phyloP scores from a whole-genome alignment of 805 yeast species.

The Geotrichum ghanense region DNA sequence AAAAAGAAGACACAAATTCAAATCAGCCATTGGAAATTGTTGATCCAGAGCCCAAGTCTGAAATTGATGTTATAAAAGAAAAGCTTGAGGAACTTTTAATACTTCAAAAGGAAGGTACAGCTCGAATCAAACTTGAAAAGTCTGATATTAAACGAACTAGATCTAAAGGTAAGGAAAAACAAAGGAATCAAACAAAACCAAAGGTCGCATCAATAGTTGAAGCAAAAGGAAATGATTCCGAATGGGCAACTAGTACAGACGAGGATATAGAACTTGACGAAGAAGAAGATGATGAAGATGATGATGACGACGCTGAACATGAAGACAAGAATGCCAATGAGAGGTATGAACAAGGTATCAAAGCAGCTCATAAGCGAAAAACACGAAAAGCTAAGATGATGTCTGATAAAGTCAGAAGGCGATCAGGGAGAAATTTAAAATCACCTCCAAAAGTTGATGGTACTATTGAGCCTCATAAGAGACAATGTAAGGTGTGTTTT shows the following conservation, averaged over 20 bases:
- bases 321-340: not conserved
- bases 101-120: not conserved
- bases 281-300: not conserved
- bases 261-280: not conserved
- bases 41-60: not conserved
- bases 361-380: not conserved
- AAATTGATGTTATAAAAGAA: not conserved
- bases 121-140: too few species aligned
- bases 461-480: too few species aligned
- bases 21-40: not conserved
- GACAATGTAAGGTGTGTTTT: not conserved
- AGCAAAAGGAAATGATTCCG: not conserved
- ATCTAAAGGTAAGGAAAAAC: not conserved
- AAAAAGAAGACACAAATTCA: not conserved
- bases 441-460: too few species aligned
- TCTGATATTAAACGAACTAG: not conserved
- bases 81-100: not conserved
- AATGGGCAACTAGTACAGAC: constrained; percentile 3
- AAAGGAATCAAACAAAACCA: not conserved
- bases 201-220: not conserved
- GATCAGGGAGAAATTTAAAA: not conserved
- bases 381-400: not conserved
- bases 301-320: not conserved
- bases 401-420: not conserved
- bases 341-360: not conserved